Evolutionary conservation across 2,329 filamentous ascomycete genomes (phyloP), one percentile per base, ranked within the genome.

Genomic region (Xylariales sp.): DNA sequence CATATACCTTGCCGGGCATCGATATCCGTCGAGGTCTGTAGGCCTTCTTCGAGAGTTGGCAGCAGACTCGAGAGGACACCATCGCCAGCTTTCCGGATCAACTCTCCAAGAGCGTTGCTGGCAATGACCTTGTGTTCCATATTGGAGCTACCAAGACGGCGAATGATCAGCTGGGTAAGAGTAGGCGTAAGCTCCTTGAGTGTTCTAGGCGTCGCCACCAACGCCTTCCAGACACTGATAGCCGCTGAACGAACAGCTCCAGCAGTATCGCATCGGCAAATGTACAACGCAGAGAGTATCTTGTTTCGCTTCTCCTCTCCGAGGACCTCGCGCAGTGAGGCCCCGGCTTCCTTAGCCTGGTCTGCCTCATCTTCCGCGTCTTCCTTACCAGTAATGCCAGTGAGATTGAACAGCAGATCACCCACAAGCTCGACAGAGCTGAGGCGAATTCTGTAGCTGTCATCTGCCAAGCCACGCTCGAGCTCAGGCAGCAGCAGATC

Each of bases 81-180:
- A 62, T 98, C 93, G 47, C 94, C 93, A 56, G 93, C 91, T 66
- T 95, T 96, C 56, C 93, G 84, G 57, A 98, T 97, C 51, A 98
- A 80, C 62, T 98, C 93, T 58, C 93, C 93, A 42, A 98, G 76
- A 36, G 93, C 89, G 62, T 97, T 97, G 62, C 91, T 91, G 51
- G 94, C 93, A 71, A 98, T 98, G 53, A 95, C 86, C 71, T 96
- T 97, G 65, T 98, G 93, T 63, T 98, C 93, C 84, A 95, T 90
- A 59, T 96, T 97, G 33, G 90, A 86, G 62, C 90, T 97, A 47
- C 89, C 93, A 52, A 98, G 78, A 36, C 93, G 86, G 45, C 88
- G 82, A 60, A 98, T 97, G 54, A 98, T 85, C 49, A 98, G 81
- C 61, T 96, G 90, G 5, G 89, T 95, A 46, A 98, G 82, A 1